phyloP scores from a whole-genome alignment of 495 filamentous ascomycete species.

The Lasiosphaeria miniovina region DNA sequence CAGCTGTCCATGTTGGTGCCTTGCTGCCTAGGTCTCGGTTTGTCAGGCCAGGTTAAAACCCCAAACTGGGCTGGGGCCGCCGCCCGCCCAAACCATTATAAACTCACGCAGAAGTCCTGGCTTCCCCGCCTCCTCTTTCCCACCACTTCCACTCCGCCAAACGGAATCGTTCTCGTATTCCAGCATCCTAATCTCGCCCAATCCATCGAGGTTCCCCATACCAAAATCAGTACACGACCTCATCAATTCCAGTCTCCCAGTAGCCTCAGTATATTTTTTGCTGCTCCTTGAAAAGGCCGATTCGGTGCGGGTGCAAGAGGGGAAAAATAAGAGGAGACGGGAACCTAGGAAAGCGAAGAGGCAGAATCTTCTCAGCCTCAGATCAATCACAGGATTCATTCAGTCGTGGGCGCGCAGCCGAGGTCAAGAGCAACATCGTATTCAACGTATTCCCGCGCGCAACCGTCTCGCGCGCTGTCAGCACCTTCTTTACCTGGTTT shows the following conservation, averaged over 20 bases:
- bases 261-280: constrained; percentile 16
- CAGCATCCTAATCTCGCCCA: background rate
- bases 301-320: too few relatives aligned
- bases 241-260: constrained; percentile 19
- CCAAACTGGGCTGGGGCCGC: background rate
- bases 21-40: too few relatives aligned
- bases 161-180: background rate
- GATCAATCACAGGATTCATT: too few relatives aligned
- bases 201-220: constrained; percentile 1
- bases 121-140: constrained; percentile 3
- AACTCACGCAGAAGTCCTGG: background rate
- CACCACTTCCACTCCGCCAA: background rate
- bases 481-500: background rate
- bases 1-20: too few relatives aligned
- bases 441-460: constrained; percentile 8
- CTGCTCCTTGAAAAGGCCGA: background rate
- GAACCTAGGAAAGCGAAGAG: background rate
- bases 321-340: background rate
- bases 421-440: background rate
- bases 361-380: background rate
- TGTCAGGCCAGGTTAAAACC: too few relatives aligned
- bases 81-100: background rate
- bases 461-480: too few relatives aligned
- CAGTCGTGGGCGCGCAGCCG: background rate
- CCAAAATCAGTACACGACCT: background rate